A percentile compares a stretch with the other conserved stretches of the same genome.
Evolutionary conservation across 768 basidiomycete genomes (phyloP).

Genomic region (Dentipellis sp.): DNA sequence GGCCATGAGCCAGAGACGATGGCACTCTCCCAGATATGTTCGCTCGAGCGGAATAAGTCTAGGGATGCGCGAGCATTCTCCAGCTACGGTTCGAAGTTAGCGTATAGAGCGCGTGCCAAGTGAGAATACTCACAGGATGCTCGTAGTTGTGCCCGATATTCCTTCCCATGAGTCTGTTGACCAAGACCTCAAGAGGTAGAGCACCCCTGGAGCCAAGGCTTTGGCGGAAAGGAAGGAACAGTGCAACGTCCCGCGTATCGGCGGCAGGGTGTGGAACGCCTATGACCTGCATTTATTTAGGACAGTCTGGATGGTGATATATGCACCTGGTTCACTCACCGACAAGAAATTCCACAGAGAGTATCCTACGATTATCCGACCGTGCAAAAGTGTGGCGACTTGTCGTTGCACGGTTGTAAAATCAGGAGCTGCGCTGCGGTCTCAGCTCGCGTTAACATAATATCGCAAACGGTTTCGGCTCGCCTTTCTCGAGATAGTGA

Average conservation of each 20-base stretch:
- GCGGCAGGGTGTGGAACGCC: constrained; percentile 42
- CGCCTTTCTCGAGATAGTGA: constrained; percentile 32
- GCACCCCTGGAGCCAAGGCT: constrained; percentile 22
- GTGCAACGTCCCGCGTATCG: constrained; percentile 44
- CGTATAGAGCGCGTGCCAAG: background rate
- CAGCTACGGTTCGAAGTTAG: constrained; percentile 21
- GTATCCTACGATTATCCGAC: constrained; percentile 49
- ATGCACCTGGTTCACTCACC: constrained; percentile 17
- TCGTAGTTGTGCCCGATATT: constrained; percentile 33
- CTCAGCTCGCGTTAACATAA: background rate
- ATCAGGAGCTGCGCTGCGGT: constrained; percentile 29
- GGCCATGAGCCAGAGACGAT: constrained; percentile 41
- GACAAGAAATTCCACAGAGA: constrained; percentile 45
- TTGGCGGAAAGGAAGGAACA: constrained; percentile 41
- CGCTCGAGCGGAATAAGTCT: constrained; percentile 43
- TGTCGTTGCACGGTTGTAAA: constrained; percentile 38
- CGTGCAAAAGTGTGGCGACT: constrained; percentile 32
- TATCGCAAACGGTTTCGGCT: background rate
- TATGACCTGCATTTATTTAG: constrained; percentile 29
- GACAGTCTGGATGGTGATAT: background rate
- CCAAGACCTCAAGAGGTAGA: constrained; percentile 31
- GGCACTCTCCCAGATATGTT: constrained; percentile 37
- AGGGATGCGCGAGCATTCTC: constrained; percentile 42
- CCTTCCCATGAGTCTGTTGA: constrained; percentile 36
- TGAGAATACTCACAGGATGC: constrained; percentile 32